Percentiles rank a stretch among this genome's conserved stretches.
Evolutionary conservation across 371 early-diverging fungal species (phyloP).

Genomic region (Synchytrium microbalum): DNA sequence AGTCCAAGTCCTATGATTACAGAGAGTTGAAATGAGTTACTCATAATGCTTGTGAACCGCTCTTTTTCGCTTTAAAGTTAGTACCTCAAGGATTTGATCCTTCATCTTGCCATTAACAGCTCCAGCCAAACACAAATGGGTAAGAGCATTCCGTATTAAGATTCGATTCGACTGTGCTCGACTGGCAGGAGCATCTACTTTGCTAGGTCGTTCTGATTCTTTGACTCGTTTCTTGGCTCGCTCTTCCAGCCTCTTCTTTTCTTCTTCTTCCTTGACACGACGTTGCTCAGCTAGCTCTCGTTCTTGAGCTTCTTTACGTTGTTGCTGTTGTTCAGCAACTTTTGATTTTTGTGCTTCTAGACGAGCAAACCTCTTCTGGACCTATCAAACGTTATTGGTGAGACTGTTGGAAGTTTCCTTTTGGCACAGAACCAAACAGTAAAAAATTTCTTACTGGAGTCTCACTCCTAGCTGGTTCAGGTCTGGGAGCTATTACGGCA

Average conservation of each 20-base stretch:
- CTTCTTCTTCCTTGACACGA: neutral
- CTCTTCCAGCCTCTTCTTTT: neutral
- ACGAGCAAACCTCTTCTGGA: too few species aligned
- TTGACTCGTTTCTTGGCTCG: neutral
- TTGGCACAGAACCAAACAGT: too few species aligned
- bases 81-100: slow-evolving; percentile 37
- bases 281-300: neutral
- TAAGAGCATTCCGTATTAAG: slow-evolving; percentile 37
- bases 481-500: neutral
- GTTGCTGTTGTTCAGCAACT: neutral
- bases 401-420: too few species aligned
- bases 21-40: neutral
- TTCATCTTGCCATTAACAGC: slow-evolving; percentile 32
- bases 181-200: neutral
- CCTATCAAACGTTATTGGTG: too few species aligned
- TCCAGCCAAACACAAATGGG: slow-evolving; percentile 42
- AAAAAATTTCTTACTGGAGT: too few species aligned
- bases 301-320: neutral
- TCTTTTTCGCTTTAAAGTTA: too few species aligned
- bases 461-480: too few species aligned
- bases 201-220: neutral
- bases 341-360: neutral
- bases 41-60: too few species aligned
- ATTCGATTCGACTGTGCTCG: neutral
- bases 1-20: slow-evolving; percentile 24